Base-by-base conservation (phyloP, 1,284 basidiomycete species). In the Lentinula novae-zelandiae region DNA sequence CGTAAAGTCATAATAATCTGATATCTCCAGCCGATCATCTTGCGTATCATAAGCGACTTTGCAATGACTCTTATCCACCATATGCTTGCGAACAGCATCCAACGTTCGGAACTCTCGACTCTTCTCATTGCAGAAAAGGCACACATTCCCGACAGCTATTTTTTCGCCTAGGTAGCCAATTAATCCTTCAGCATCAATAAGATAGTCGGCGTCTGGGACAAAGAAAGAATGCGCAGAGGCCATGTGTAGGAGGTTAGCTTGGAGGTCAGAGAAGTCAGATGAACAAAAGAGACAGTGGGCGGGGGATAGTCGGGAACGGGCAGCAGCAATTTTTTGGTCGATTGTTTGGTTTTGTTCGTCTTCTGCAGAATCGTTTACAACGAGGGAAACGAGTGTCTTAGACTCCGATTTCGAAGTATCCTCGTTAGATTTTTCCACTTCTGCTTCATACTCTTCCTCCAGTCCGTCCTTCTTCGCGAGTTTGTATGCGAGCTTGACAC, bases 31-130 rank as follows among this genome's bases (percentile, higher is more conserved):
- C 53, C 87, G 83, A 68, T 98, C 94, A 49, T 81, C 74, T 67
- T 92, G 87, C 1, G 82, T 78, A 59, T 95, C 92, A 72, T 98
- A 99, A 0, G 93, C 92, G 63, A 99, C 86, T 76, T 98, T 98
- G 83, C 96, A 98, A 70, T 99, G 97, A 48, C 83, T 83, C 76
- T 97, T 98, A 78, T 96, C 95, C 57, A 86, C 66, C 96, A 98
- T 98, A 71, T 98, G 95, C 69, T 92, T 93, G 66, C 95, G 80
- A 2, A 94, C 94, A 0, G 95, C 94, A 2, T 94, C 88, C 52
- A 95, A 69, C 20, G 85, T 87, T 57, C 86, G 81, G 73, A 94
- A 93, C 68, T 93, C 92, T 63, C 83, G 83, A 22, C 90, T 87
- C 66, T 80, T 86, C 34, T 83, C 86, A 68, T 90, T 92, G 74